Conservation (phyloP, 768 basidiomycete genomes). For the Pholiota molesta region DNA sequence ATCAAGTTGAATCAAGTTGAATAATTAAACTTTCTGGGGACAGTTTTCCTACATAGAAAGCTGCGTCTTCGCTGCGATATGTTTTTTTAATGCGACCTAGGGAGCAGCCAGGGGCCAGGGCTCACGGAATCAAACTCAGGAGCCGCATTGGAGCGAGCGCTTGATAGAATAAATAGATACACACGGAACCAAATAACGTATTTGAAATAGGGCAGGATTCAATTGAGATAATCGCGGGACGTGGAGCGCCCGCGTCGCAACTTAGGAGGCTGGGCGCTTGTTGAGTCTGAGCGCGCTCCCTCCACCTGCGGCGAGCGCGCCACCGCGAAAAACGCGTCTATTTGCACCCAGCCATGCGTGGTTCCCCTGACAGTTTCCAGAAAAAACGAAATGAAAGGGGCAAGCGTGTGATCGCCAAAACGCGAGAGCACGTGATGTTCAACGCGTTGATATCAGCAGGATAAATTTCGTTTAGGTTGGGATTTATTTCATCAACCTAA, state of each 20-base stretch:
- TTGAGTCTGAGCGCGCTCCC: background rate
- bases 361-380: background rate
- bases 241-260: background rate
- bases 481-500: constrained; percentile 16
- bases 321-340: background rate
- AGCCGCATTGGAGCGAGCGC: too few species aligned
- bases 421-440: constrained; percentile 23
- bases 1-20: too few species aligned
- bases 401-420: constrained; percentile 6
- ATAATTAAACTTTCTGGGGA: too few species aligned
- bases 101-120: too few species aligned
- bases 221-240: background rate
- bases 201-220: background rate
- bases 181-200: background rate
- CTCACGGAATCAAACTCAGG: too few species aligned
- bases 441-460: constrained; percentile 23
- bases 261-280: constrained; percentile 1
- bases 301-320: background rate
- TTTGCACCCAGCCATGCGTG: background rate
- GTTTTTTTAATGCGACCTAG: too few species aligned
- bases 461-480: constrained; percentile 29
- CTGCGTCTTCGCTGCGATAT: too few species aligned
- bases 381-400: constrained; percentile 1
- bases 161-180: background rate
- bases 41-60: too few species aligned